Base-by-base conservation (phyloP, 805 yeast species). In the Starmerella roubikii region DNA sequence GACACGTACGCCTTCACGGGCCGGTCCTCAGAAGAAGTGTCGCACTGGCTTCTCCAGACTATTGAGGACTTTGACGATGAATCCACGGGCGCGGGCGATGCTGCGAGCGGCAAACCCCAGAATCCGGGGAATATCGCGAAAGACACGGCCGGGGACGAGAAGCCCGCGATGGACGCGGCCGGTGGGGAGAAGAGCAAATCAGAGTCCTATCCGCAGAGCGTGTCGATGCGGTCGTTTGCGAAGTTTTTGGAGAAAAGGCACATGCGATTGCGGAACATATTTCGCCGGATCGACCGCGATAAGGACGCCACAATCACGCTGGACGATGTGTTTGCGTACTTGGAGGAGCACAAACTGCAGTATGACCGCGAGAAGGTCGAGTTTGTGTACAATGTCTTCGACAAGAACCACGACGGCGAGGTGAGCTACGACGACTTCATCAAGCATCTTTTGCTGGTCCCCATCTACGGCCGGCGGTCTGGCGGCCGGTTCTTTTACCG, bases 381-480 rank as follows among this genome's bases (percentile, higher is more conserved):
- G 40, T 57, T 59, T 6, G 64, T 83, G 42, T 77, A 78, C 62
- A 54, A 63, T 26, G 68, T 64, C 41, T 45, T 76, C 34, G 85
- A 75, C 55, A 58, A 57, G 27, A 66, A 72, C 43, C 60, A 68
- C 34, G 72, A 70, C 40, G 88, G 91, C 1, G 71, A 66, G 48
- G 75, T 88, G 31, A 76, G 91, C 0, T 82, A 73, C 53, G 84
- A 84, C 37, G 88, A 88, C 50, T 91, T 93, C 72, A 67, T 93
- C 47, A 81, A 80, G 49, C 81, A 82, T 35, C 60, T 88, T 21
- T 57, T 86, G 36, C 72, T 88, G 50, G 77, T 91, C 62, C 98
- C 98, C 36, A 60, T 72, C 17, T 38, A 46, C 18, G 47, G 46
- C 19, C 32, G 37, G 25, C 67, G 74, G 44, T 93, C 47, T 17